phyloP scores from a whole-genome alignment of 192 early-diverging fungal genomes.

The Dimargaris cristalligena region DNA sequence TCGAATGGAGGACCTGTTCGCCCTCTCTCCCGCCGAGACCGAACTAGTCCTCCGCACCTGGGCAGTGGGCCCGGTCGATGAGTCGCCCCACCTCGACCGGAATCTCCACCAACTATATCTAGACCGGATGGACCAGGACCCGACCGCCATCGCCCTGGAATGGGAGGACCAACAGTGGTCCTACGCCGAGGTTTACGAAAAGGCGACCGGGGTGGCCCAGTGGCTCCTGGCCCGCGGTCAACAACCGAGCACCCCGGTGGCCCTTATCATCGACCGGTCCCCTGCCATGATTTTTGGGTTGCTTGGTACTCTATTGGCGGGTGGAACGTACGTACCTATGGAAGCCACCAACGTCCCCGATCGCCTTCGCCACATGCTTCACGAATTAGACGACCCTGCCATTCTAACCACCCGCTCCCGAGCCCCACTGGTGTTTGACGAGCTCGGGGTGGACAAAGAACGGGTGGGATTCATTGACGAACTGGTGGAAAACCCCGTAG shows the following conservation, averaged over 20 bases:
- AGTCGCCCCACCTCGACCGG: neutral
- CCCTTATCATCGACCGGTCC: neutral
- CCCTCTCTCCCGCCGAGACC: neutral
- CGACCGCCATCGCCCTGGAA: neutral
- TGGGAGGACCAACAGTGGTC: neutral
- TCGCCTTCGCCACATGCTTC: neutral
- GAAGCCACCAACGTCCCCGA: neutral
- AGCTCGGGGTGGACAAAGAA: neutral
- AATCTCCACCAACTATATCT: neutral
- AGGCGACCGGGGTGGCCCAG: neutral
- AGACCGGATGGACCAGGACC: neutral
- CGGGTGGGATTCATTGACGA: neutral
- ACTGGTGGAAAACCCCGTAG: neutral
- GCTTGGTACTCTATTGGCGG: slow-evolving; percentile 1
- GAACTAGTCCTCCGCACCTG: slow-evolving; percentile 1
- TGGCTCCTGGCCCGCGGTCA: neutral
- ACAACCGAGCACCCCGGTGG: neutral
- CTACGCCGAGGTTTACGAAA: neutral
- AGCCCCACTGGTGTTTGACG: neutral
- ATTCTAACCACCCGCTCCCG: neutral
- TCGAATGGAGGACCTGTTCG: neutral
- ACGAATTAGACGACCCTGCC: neutral
- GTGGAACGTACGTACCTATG: neutral
- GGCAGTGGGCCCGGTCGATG: neutral
- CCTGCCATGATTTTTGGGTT: neutral